Conservation (phyloP, 139 green algal genomes). For the Yamagishiella unicocca region DNA sequence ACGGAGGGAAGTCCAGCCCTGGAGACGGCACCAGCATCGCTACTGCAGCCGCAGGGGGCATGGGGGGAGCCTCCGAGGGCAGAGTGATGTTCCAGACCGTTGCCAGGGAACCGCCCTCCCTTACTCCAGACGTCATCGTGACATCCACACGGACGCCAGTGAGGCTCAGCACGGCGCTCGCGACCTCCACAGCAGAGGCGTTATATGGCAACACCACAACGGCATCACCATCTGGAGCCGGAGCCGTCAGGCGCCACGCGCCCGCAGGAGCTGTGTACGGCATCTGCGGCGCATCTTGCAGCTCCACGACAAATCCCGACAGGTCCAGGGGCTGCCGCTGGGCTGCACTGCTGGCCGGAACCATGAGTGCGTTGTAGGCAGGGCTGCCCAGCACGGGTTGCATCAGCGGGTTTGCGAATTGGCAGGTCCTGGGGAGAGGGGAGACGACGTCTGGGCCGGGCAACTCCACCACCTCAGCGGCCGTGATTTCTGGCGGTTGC, state of each 20-base stretch:
- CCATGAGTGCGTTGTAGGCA: background rate
- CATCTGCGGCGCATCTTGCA: too few relatives aligned
- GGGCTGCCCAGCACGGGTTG: background rate
- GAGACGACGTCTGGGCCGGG: background rate
- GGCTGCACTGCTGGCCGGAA: background rate
- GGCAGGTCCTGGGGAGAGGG: background rate
- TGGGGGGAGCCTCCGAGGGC: background rate
- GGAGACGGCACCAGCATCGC: background rate
- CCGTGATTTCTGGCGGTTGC: background rate
- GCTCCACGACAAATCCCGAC: too few relatives aligned
- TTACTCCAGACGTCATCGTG: background rate
- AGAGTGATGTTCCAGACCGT: background rate
- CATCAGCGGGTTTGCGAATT: constrained; percentile 3
- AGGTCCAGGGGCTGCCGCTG: background rate
- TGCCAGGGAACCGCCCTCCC: background rate
- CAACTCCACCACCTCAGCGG: background rate
- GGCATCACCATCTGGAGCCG: too few relatives aligned
- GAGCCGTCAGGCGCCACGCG: too few relatives aligned
- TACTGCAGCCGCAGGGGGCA: background rate
- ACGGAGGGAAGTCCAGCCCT: background rate
- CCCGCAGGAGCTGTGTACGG: too few relatives aligned
- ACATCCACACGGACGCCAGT: background rate
- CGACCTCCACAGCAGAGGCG: background rate
- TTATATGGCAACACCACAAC: background rate
- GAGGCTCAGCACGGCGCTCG: background rate